These are phyloP conservation scores for Dothistroma pini DNA, from an alignment of 2,329 filamentous ascomycete species.

Conservation along the genomic window DNA sequence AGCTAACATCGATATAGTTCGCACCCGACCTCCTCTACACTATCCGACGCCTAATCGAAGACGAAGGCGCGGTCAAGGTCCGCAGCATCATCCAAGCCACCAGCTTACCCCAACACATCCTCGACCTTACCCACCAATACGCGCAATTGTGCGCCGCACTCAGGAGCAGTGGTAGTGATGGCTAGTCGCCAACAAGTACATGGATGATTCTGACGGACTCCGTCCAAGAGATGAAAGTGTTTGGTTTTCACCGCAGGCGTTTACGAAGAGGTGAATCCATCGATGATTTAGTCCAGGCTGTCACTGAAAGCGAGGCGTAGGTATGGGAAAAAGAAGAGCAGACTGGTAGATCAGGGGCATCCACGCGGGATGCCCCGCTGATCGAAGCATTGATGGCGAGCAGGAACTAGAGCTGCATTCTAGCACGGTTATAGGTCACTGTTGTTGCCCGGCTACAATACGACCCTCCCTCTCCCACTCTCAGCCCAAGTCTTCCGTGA, in stretches of 20 bases:
- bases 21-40: slow-evolving; percentile 84
- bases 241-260: background rate
- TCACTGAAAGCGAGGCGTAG: background rate
- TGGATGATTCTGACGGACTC: background rate
- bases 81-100: slow-evolving; percentile 96
- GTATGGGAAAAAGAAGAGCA: background rate
- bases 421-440: background rate
- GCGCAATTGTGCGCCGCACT: slow-evolving; percentile 92
- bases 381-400: background rate
- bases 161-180: slow-evolving; percentile 87
- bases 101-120: slow-evolving; percentile 83
- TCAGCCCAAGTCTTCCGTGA: background rate
- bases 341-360: background rate
- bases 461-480: background rate
- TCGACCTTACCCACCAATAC: slow-evolving; percentile 95
- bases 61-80: slow-evolving; percentile 95
- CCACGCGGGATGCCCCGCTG: background rate
- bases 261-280: background rate
- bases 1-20: slow-evolving; percentile 54
- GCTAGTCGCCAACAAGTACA: slow-evolving; percentile 33
- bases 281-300: background rate
- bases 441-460: background rate
- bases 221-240: background rate
- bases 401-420: background rate
- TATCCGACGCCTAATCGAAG: slow-evolving; percentile 89